Evolutionary conservation across 176 grass and related monocot genomes (phyloP).

Genomic region (Juncus effusus): DNA sequence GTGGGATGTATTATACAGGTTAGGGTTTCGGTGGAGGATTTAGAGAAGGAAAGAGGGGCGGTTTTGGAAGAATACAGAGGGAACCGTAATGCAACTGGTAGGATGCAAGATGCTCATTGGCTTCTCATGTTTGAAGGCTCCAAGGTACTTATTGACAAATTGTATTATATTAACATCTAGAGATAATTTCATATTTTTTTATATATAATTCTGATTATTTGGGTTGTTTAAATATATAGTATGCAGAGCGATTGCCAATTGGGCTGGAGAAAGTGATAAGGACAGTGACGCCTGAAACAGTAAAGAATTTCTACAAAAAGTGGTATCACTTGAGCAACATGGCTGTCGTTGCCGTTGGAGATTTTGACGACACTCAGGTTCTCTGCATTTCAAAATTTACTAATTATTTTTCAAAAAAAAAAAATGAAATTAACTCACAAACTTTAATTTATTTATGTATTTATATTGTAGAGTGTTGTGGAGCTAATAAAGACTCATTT

Average conservation of each 20-base stretch:
- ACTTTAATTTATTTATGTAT: slow-evolving; percentile 21
- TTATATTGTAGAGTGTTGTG: slow-evolving; percentile 59
- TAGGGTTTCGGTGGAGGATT: slow-evolving; percentile 71
- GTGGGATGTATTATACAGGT: slow-evolving; percentile 39
- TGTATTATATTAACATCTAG: slow-evolving; percentile 1
- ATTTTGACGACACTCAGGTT: slow-evolving; percentile 83
- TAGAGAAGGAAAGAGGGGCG: slow-evolving; percentile 96
- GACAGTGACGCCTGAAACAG: slow-evolving; percentile 68
- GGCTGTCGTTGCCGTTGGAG: slow-evolving; percentile 92
- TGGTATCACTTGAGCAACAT: slow-evolving; percentile 98
- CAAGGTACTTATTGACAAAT: slow-evolving; percentile 43
- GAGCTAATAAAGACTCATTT: slow-evolving; percentile 97
- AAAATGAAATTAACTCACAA: slow-evolving; percentile 3
- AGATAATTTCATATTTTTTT: slow-evolving; percentile 20
- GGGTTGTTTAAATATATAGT: slow-evolving; percentile 35
- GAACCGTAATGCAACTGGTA: slow-evolving; percentile 73
- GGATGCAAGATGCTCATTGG: slow-evolving; percentile 99
- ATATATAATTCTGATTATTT: slow-evolving; percentile 21
- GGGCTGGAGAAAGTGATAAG: slow-evolving; percentile 92
- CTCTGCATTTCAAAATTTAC: slow-evolving; percentile 14
- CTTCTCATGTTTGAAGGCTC: slow-evolving; percentile 86
- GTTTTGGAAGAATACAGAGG: slow-evolving; percentile 98
- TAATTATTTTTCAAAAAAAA: background rate
- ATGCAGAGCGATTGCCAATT: slow-evolving; percentile 91
- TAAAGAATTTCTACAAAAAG: slow-evolving; percentile 75